Conservation (phyloP, 257 asterid species). For the Petrea volubilis region DNA sequence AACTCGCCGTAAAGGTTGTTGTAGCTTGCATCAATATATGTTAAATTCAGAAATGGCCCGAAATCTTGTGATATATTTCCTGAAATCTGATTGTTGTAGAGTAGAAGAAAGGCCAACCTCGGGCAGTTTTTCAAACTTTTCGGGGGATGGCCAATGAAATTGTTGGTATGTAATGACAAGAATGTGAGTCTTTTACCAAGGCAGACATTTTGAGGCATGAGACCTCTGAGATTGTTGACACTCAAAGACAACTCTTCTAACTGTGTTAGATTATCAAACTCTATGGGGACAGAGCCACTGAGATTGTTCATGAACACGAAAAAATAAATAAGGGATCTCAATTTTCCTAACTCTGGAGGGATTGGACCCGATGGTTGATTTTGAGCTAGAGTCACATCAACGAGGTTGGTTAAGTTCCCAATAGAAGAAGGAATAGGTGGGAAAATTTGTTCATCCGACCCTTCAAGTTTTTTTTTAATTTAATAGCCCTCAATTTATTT, state of each 20-base stretch:
- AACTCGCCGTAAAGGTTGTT: slow-evolving; percentile 36
- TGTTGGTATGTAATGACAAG: slow-evolving; percentile 12
- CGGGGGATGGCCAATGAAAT: slow-evolving; percentile 25
- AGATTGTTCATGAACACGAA: slow-evolving; percentile 19
- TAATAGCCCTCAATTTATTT: too few relatives aligned
- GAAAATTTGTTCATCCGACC: too few relatives aligned
- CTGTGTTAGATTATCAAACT: slow-evolving; percentile 22
- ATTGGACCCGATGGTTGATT: background rate
- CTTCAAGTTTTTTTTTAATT: too few relatives aligned
- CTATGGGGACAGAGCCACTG: slow-evolving; percentile 21
- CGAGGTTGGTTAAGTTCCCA: background rate
- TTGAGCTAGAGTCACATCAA: background rate
- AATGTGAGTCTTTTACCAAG: slow-evolving; percentile 2
- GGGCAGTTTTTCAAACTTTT: slow-evolving; percentile 38
- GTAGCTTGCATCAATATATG: slow-evolving; percentile 23
- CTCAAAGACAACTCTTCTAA: background rate
- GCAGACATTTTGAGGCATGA: slow-evolving; percentile 19
- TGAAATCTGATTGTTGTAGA: slow-evolving; percentile 29
- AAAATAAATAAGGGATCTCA: background rate
- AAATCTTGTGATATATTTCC: slow-evolving; percentile 32
- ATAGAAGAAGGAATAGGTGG: slow-evolving; percentile 6
- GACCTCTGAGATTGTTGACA: slow-evolving; percentile 18
- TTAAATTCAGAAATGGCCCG: slow-evolving; percentile 34
- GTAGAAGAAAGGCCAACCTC: slow-evolving; percentile 16
- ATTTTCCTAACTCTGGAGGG: slow-evolving; percentile 19